These are phyloP conservation scores for Hericium coralloides DNA, from an alignment of 768 basidiomycete genomes.

Conservation along the genomic window DNA sequence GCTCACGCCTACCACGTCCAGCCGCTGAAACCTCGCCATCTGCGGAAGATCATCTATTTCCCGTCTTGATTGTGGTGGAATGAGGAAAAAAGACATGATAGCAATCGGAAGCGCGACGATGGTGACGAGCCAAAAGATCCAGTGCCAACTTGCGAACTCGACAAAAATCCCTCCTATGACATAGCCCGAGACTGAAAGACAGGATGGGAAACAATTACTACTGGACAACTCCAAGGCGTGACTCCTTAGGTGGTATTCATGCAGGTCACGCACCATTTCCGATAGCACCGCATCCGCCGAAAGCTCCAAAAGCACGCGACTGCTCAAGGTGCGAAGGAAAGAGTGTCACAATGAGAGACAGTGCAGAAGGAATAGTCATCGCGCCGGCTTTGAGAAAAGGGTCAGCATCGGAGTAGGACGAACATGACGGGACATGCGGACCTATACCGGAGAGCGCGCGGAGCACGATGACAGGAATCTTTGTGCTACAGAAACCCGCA, in stretches of 20 bases:
- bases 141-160: constrained; percentile 28
- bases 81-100: constrained; percentile 20
- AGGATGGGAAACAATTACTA: not conserved
- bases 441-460: not conserved
- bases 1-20: constrained; percentile 28
- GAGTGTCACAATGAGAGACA: constrained; percentile 35
- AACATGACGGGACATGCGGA: not conserved
- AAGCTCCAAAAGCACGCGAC: constrained; percentile 33
- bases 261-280: constrained; percentile 27
- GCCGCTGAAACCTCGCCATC: constrained; percentile 16
- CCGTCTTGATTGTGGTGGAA: constrained; percentile 18
- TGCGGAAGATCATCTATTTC: not conserved
- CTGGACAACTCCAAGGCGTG: not conserved
- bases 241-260: too few species aligned
- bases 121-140: constrained; percentile 40
- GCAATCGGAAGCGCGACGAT: constrained; percentile 27
- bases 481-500: not conserved
- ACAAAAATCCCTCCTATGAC: constrained; percentile 31
- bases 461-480: not conserved
- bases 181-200: constrained; percentile 21
- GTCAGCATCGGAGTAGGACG: not conserved
- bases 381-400: constrained; percentile 24
- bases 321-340: constrained; percentile 36
- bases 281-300: constrained; percentile 37
- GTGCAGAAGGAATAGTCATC: constrained; percentile 33